Evolutionary conservation across 1,139 yeast genomes (phyloP), one percentile per base, ranked within the genome.

Genomic region (Taphrina pruni): DNA sequence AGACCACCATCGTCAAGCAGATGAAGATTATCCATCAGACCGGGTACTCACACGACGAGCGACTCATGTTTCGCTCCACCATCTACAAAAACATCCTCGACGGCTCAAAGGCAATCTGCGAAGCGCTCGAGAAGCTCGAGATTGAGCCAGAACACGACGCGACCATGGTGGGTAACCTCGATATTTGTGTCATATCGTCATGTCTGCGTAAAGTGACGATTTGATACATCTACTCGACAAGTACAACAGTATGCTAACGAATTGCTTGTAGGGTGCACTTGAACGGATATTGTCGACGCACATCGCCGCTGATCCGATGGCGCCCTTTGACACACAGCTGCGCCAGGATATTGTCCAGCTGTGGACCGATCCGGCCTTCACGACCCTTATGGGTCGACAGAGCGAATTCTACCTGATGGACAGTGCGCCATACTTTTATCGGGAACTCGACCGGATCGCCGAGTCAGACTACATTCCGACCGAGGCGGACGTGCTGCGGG

Each of bases 31-130:
- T 92, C 65, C 98, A 94, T 77, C 90, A 91, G 72, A 88, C 90
- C 38, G 96, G 97, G 4, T 94, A 93, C 79, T 83, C 88, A 0
- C 85, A 85, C 58, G 89, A 87, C 73, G 99, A 95, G 77, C 81
- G 97, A 67, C 77, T 82, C 60, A 94, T 90, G 76, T 95, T 92
- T 77, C 80, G 91, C 7, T 91, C 91, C 73, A 90, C 94, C 12
- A 90, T 95, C 36, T 94, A 97, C 97, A 89, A 89, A 39, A 98
- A 94, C 78, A 87, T 95, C 1, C 86, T 93, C 67, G 96, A 91
- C 74, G 86, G 93, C 50, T 93, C 94, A 96, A 88, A 89, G 76
- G 87, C 88, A 38, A 80, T 94, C 21, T 64, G 67, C 61, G 67
- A 64, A 45, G 67, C 67, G n/a, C 48, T 64, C 12, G 67, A 64